Percentiles rank a stretch among this genome's conserved stretches.
These are phyloP conservation scores for Ammopiptanthus mongolicus DNA, from an alignment of 306 rosid species.

Conservation along the genomic window DNA sequence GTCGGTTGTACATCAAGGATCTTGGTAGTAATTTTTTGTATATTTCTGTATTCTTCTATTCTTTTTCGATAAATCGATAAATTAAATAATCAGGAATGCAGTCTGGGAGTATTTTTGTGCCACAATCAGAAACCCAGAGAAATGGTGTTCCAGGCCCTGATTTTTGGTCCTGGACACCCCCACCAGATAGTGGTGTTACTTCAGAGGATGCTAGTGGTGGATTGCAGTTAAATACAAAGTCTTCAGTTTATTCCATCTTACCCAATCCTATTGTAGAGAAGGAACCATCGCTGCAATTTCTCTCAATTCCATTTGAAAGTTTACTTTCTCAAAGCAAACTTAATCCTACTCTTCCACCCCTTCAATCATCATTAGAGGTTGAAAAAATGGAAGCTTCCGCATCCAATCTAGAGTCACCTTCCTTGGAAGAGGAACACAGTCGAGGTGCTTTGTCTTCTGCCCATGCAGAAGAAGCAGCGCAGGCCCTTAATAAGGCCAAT, in stretches of 20 bases:
- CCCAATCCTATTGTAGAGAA: constrained; percentile 58
- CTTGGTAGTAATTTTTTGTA: not conserved
- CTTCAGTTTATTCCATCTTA: constrained; percentile 28
- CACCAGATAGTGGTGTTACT: constrained; percentile 31
- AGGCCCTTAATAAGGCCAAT: constrained; percentile 49
- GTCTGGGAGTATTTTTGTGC: constrained; percentile 24
- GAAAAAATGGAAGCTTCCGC: constrained; percentile 34
- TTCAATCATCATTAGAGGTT: constrained; percentile 58
- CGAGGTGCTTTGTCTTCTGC: constrained; percentile 47
- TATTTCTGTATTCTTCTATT: not conserved
- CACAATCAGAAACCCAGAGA: constrained; percentile 38
- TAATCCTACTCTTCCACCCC: constrained; percentile 56
- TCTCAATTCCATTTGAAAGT: constrained; percentile 72
- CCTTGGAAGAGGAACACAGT: constrained; percentile 49
- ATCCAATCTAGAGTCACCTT: constrained; percentile 36
- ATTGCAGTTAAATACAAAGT: constrained; percentile 30
- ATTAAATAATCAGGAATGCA: constrained; percentile 33
- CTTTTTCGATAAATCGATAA: not conserved
- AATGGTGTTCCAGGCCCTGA: constrained; percentile 80
- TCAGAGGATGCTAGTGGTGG: constrained; percentile 31
- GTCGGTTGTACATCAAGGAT: not conserved
- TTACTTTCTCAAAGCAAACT: constrained; percentile 29
- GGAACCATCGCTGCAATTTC: constrained; percentile 44
- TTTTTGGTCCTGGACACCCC: constrained; percentile 98
- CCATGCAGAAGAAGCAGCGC: constrained; percentile 69